Percentiles rank a stretch among this genome's conserved stretches.
Evolutionary conservation across 306 rosid genomes (phyloP).

Genomic region (Aeschynomene evenia): DNA sequence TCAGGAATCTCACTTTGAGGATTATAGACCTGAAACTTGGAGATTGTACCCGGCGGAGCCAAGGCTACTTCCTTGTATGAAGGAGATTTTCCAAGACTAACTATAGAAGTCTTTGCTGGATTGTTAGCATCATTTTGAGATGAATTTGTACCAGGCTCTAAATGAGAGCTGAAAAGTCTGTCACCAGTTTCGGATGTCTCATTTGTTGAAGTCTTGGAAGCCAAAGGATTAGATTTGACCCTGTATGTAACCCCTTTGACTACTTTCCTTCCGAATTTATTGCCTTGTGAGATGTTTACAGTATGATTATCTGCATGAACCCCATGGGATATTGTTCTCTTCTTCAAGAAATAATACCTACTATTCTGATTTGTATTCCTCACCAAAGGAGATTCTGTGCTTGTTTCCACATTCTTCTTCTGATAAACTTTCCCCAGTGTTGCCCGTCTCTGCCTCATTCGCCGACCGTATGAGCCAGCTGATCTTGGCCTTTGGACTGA

Average conservation of each 20-base stretch:
- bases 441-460: constrained; percentile 80
- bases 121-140: constrained; percentile 44
- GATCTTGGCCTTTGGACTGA: constrained; percentile 97
- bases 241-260: constrained; percentile 78
- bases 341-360: constrained; percentile 71
- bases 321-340: constrained; percentile 70
- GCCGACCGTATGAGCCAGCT: constrained; percentile 68
- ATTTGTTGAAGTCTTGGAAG: constrained; percentile 44
- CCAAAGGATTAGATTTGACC: constrained; percentile 72
- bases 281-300: constrained; percentile 61
- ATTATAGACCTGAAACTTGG: constrained; percentile 61
- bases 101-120: constrained; percentile 55
- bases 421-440: constrained; percentile 79
- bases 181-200: constrained; percentile 45
- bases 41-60: constrained; percentile 95
- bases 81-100: constrained; percentile 91
- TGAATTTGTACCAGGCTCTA: constrained; percentile 45
- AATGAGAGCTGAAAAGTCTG: constrained; percentile 37
- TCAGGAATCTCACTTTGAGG: constrained; percentile 49
- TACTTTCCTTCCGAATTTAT: constrained; percentile 78
- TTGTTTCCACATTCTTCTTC: constrained; percentile 68
- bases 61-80: constrained; percentile 98
- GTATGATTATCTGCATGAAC: constrained; percentile 58
- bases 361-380: constrained; percentile 59
- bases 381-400: constrained; percentile 46